phyloP scores from a whole-genome alignment of 352 stramenopile species.

The Plasmopara viticola region DNA sequence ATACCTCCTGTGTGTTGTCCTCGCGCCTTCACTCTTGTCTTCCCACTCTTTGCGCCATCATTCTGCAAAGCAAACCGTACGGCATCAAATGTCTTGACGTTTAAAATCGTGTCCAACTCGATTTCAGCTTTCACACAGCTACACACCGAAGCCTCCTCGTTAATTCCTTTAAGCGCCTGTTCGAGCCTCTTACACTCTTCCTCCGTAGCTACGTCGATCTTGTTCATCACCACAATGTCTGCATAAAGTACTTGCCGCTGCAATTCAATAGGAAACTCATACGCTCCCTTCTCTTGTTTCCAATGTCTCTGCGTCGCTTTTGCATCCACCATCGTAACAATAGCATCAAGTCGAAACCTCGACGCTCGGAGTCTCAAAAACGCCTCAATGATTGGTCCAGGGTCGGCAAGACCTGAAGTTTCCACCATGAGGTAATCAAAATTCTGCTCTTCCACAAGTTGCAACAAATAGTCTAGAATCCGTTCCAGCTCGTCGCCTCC shows the following conservation, averaged over 20 bases:
- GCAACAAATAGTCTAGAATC: slow-evolving; percentile 85
- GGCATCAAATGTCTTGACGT: slow-evolving; percentile 69
- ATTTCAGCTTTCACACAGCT: slow-evolving; percentile 49
- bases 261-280: slow-evolving; percentile 50
- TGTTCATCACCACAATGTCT: slow-evolving; percentile 69
- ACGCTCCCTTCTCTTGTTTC: slow-evolving; percentile 14
- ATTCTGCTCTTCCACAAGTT: slow-evolving; percentile 57
- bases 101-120: slow-evolving; percentile 44
- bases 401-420: slow-evolving; percentile 95
- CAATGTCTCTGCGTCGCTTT: slow-evolving; percentile 53
- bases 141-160: slow-evolving; percentile 41
- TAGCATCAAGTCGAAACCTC: slow-evolving; percentile 91
- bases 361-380: slow-evolving; percentile 89
- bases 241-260: slow-evolving; percentile 63
- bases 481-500: slow-evolving; percentile 85
- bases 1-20: slow-evolving; percentile 49
- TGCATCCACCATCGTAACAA: slow-evolving; percentile 94
- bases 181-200: slow-evolving; percentile 30
- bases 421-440: slow-evolving; percentile 97
- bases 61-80: slow-evolving; percentile 41
- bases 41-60: slow-evolving; percentile 8
- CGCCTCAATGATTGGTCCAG: slow-evolving; percentile 95
- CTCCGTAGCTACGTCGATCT: slow-evolving; percentile 47
- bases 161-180: slow-evolving; percentile 29
- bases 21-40: slow-evolving; percentile 12